Percentiles rank a stretch among this genome's conserved stretches.
Evolutionary conservation across 352 stramenopile genomes (phyloP).

Genomic region (Globisporangium lucens): DNA sequence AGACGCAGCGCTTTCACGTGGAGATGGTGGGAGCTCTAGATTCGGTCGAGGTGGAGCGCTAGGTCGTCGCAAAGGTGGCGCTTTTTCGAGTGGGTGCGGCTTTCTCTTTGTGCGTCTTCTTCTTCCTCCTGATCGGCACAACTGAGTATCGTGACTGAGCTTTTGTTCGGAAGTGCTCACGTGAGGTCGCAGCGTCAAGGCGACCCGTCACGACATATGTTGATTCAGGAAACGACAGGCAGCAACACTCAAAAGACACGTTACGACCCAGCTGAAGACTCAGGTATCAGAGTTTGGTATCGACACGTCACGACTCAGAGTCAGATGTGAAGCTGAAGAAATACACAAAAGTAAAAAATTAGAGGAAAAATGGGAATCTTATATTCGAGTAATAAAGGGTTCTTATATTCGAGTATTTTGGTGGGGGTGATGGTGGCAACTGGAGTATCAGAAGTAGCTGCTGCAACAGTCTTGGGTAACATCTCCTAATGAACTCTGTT

Average conservation of each 20-base stretch:
- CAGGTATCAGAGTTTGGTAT: not conserved
- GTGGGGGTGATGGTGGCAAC: too few relatives aligned
- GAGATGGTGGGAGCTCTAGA: not conserved
- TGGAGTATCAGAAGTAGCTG: too few relatives aligned
- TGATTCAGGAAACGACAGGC: not conserved
- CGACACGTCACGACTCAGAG: not conserved
- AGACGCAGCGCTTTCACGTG: conserved; percentile 2
- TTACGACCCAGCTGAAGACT: not conserved
- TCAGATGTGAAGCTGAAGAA: not conserved
- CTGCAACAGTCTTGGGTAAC: too few relatives aligned
- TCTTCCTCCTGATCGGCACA: not conserved
- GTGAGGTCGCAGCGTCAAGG: not conserved
- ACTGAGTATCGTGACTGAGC: not conserved
- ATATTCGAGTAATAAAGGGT: too few relatives aligned
- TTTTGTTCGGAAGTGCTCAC: not conserved
- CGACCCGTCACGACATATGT: not conserved
- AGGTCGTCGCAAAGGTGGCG: not conserved
- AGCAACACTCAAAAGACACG: not conserved
- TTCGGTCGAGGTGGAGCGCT: not conserved
- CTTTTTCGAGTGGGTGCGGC: not conserved
- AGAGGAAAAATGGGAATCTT: too few relatives aligned
- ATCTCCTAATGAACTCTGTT: too few relatives aligned
- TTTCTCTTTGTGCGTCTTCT: not conserved
- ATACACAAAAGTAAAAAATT: not conserved
- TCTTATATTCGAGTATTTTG: too few relatives aligned